A percentile compares a stretch with the other conserved stretches of the same genome.
Conservation (phyloP, 2,329 filamentous ascomycete genomes). For the Aaosphaeria pasadenensis region DNA sequence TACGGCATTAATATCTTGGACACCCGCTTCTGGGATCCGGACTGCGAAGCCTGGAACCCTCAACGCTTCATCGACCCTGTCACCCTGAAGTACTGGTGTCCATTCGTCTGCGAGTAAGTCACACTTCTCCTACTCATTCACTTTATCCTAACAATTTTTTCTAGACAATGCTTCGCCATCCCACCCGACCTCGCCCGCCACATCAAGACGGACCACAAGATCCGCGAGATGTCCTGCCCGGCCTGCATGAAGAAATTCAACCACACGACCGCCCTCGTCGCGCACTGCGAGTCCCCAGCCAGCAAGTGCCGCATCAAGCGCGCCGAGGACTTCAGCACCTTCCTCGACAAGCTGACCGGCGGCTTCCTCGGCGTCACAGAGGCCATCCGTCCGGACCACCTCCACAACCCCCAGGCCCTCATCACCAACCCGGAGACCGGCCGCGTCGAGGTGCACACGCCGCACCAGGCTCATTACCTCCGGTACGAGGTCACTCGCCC, state of each 20-base stretch:
- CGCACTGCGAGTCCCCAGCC: constrained; percentile 38
- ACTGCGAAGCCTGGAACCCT: constrained; percentile 47
- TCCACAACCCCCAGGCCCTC: constrained; percentile 18
- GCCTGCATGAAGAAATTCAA: constrained; percentile 41
- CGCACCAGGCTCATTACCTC: constrained; percentile 24
- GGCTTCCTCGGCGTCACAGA: constrained; percentile 38
- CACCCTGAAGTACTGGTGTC: constrained; percentile 52
- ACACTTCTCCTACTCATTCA: neutral
- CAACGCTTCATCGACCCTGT: constrained; percentile 46
- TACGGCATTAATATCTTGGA: constrained; percentile 38
- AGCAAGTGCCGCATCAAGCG: constrained; percentile 34
- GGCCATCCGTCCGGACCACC: constrained; percentile 27
- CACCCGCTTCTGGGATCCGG: constrained; percentile 49
- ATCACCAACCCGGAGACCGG: constrained; percentile 19
- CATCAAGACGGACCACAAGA: constrained; percentile 35
- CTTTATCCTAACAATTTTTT: constrained; percentile 1
- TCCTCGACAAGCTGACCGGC: constrained; percentile 40
- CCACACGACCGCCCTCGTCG: constrained; percentile 34
- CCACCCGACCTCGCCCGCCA: constrained; percentile 32
- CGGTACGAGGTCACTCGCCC: constrained; percentile 30
- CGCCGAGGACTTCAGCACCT: constrained; percentile 30
- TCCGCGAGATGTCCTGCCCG: constrained; percentile 36
- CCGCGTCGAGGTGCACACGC: constrained; percentile 19
- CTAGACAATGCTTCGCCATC: constrained; percentile 23
- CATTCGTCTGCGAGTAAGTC: constrained; percentile 53